Percentiles rank a stretch among this genome's conserved stretches.
These are phyloP conservation scores for Wallacemonas rigidus DNA, from an alignment of 208 protist genomes.

Conservation along the genomic window DNA sequence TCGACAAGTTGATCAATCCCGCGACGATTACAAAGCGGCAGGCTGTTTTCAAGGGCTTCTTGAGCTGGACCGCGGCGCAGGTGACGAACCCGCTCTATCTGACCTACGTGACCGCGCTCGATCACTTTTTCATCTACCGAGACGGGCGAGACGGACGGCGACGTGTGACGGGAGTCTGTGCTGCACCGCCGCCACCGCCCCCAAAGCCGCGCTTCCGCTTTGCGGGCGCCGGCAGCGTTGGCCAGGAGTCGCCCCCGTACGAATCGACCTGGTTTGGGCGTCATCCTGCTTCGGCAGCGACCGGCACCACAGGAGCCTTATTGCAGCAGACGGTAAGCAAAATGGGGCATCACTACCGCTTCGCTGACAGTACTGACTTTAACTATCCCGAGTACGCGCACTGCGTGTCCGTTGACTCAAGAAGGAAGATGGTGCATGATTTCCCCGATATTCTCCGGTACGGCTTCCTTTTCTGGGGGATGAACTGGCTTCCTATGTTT, in stretches of 20 bases:
- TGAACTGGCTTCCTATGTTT: constrained; percentile 85
- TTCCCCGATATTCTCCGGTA: constrained; percentile 74
- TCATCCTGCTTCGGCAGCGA: neutral
- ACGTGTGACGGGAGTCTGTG: constrained; percentile 40
- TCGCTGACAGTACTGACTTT: constrained; percentile 52
- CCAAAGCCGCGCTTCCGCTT: constrained; percentile 15
- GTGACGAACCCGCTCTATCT: constrained; percentile 66
- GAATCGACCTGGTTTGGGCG: neutral
- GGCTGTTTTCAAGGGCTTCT: constrained; percentile 67
- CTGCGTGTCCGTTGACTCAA: constrained; percentile 47
- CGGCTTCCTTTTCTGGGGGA: constrained; percentile 66
- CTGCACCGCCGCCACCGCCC: constrained; percentile 1
- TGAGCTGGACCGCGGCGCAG: constrained; percentile 66
- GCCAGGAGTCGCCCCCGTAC: constrained; percentile 1
- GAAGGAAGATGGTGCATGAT: constrained; percentile 53
- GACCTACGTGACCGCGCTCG: constrained; percentile 66
- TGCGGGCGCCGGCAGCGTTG: constrained; percentile 22
- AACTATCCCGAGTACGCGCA: constrained; percentile 57
- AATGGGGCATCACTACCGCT: constrained; percentile 62
- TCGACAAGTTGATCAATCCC: constrained; percentile 52
- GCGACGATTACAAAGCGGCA: constrained; percentile 44
- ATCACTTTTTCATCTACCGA: constrained; percentile 80
- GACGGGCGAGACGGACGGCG: constrained; percentile 66
- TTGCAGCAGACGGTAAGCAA: constrained; percentile 39
- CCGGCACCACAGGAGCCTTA: constrained; percentile 25